phyloP scores from a whole-genome alignment of 805 yeast species.

The Wickerhamiella lipophila region DNA sequence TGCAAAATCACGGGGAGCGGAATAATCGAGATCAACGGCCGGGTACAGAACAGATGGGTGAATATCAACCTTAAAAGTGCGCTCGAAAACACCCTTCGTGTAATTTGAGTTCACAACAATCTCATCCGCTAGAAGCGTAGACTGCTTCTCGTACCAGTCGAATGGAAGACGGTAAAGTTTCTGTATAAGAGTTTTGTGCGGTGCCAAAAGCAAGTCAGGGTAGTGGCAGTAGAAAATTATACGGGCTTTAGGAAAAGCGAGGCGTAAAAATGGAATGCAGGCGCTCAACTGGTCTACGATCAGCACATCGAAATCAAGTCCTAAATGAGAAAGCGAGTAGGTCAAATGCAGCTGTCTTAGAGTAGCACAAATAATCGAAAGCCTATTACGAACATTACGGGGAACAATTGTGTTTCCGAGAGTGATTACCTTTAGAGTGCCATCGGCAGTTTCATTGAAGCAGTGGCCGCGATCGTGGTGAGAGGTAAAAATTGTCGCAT shows the following conservation, averaged over 20 bases:
- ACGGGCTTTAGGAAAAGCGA: constrained; percentile 29
- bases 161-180: constrained; percentile 66
- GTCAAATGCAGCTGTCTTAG: constrained; percentile 66
- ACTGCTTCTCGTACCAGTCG: constrained; percentile 69
- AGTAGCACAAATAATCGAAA: constrained; percentile 72
- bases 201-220: constrained; percentile 75
- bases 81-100: constrained; percentile 55
- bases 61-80: constrained; percentile 39
- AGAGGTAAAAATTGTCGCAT: constrained; percentile 65
- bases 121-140: constrained; percentile 62
- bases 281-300: constrained; percentile 82
- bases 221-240: constrained; percentile 88
- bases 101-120: constrained; percentile 82
- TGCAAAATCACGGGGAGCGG: constrained; percentile 2
- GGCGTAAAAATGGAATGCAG: constrained; percentile 58
- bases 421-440: constrained; percentile 48
- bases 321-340: constrained; percentile 33
- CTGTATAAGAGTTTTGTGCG: constrained; percentile 43
- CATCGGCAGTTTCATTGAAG: constrained; percentile 72
- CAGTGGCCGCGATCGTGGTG: constrained; percentile 82
- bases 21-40: constrained; percentile 46
- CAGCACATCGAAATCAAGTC: constrained; percentile 49
- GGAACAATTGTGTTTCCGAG: constrained; percentile 76
- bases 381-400: constrained; percentile 47
- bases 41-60: constrained; percentile 55